Conservation (phyloP, 2,329 filamentous ascomycete genomes). For the Nannizzia gypsea region DNA sequence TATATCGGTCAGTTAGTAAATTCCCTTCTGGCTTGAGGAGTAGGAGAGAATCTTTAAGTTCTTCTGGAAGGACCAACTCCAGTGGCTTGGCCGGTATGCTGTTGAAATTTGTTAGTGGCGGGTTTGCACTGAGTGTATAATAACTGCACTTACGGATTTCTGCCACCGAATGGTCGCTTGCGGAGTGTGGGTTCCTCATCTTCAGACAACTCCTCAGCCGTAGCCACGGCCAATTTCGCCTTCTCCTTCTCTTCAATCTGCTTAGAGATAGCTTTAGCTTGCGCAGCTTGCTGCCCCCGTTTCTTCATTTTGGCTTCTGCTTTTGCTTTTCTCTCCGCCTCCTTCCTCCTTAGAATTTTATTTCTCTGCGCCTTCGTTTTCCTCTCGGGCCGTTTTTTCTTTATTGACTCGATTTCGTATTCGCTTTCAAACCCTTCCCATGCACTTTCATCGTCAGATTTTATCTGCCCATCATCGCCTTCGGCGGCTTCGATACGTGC, state of each 20-base stretch:
- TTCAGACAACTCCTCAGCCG: slow-evolving; percentile 29
- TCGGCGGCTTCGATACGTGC: slow-evolving; percentile 63
- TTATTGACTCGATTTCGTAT: slow-evolving; percentile 53
- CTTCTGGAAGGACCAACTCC: slow-evolving; percentile 68
- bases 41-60: slow-evolving; percentile 70
- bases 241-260: slow-evolving; percentile 39
- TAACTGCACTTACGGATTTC: slow-evolving; percentile 34
- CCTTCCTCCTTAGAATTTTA: slow-evolving; percentile 76
- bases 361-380: slow-evolving; percentile 84
- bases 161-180: slow-evolving; percentile 59
- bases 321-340: slow-evolving; percentile 63
- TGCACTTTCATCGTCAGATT: slow-evolving; percentile 77
- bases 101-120: slow-evolving; percentile 6
- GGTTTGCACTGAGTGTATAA: not conserved
- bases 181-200: slow-evolving; percentile 56
- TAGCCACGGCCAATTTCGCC: slow-evolving; percentile 29
- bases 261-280: slow-evolving; percentile 57
- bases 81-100: slow-evolving; percentile 60
- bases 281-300: slow-evolving; percentile 58
- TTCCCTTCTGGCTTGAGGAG: slow-evolving; percentile 92
- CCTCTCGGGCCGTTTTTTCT: slow-evolving; percentile 64
- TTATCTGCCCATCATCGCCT: slow-evolving; percentile 60
- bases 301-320: slow-evolving; percentile 66
- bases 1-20: slow-evolving; percentile 78
- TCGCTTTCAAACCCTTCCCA: slow-evolving; percentile 86